Conservation (phyloP, 1,284 basidiomycete species). For the Caloboletus firmus region DNA sequence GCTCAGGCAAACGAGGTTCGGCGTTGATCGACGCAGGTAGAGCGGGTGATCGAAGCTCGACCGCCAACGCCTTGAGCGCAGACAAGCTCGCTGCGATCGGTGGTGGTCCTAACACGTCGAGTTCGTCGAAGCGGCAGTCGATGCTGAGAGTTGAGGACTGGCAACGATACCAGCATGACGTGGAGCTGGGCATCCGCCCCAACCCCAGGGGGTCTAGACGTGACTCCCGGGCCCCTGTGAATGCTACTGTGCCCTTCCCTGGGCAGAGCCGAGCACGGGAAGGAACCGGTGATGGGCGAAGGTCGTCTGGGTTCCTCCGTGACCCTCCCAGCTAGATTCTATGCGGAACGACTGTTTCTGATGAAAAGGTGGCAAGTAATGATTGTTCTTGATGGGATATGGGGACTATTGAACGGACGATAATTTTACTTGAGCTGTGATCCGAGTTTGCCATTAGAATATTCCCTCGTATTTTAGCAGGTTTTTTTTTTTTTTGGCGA, state of each 20-base stretch:
- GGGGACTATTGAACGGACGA: no score
- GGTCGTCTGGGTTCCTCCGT: conserved; percentile 22
- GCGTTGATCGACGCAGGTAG: conserved; percentile 31
- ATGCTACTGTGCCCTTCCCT: conserved; percentile 51
- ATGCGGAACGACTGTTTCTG: not conserved
- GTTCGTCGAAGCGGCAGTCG: conserved; percentile 62
- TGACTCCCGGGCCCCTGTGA: conserved; percentile 35
- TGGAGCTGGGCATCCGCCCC: conserved; percentile 37
- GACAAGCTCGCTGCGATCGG: conserved; percentile 53
- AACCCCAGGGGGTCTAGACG: conserved; percentile 34
- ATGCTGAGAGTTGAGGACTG: conserved; percentile 80
- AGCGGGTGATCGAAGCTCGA: conserved; percentile 43
- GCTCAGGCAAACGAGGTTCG: conserved; percentile 32
- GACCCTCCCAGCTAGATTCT: conserved; percentile 33
- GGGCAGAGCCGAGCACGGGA: conserved; percentile 28
- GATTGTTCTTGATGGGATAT: no score
- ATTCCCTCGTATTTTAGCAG: no score
- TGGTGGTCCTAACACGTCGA: conserved; percentile 30
- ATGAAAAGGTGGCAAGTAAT: no score
- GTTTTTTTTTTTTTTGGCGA: no score
- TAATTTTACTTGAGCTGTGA: no score
- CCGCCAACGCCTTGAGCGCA: conserved; percentile 55
- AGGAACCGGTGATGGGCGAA: conserved; percentile 33
- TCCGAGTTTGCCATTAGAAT: no score
- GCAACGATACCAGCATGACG: conserved; percentile 67